Evolutionary conservation across 495 filamentous ascomycete species (phyloP), one percentile per base, ranked within the genome.

Genomic region (Cairneyella variabilis): DNA sequence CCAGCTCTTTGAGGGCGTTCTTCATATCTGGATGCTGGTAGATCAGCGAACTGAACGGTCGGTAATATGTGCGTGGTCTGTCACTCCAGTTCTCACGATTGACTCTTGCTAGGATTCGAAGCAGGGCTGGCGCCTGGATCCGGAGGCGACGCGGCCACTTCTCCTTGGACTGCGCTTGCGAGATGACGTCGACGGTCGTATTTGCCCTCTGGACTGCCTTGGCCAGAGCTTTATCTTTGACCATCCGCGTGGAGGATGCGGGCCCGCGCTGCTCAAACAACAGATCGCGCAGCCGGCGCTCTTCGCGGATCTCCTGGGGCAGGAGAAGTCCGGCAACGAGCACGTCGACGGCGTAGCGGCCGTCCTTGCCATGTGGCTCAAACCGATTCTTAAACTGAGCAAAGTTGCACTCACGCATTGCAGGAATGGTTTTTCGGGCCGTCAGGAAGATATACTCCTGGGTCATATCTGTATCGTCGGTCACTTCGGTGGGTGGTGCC

Each of bases 11-110:
- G 8, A 72, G 64, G 10, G 57, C 53, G 37, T 71, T 56, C 32
- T 64, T 63, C 59, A 75, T 67, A 53, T 63, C 48, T 4, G 64
- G 64, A 28, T 69, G 69, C 38, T 64, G 67, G 57, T 73, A 70
- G 25, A 66, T 56, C n/a, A 73, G 47, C 6, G 63, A 34, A 42
- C 68, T 65, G 61, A 73, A 75, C 9, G 71, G 71, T 3, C 68
- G 60, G 30, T 68, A 42, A 44, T 71, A 72, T 4, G 63, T 67
- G 7, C 66, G 66, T 1, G 67, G 68, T 5, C 38, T 60, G 36
- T 61, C 59, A 18, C 61, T 40, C 18, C 66, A 49, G 2, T 61
- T 53, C 2, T 65, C 63, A 27, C 69, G 48, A 6, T 22, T 37
- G 23, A 53, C 5, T 17, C 26, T 27, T 5, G 50, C 17, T 14